Base-by-base conservation (phyloP, 495 filamentous ascomycete species). In the Penicillium salamii region DNA sequence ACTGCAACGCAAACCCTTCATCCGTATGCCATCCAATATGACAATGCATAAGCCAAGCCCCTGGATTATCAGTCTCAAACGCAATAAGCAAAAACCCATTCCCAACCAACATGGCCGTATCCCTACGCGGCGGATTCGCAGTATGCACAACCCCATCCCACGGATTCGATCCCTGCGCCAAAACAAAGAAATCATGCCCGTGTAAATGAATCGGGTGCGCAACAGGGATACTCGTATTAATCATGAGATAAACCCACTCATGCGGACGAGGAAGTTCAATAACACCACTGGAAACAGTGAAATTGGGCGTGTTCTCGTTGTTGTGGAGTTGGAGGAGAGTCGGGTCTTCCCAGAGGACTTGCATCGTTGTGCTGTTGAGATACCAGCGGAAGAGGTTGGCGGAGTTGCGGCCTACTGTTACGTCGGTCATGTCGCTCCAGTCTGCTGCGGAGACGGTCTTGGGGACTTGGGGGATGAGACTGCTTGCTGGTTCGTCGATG, bases 221-320 rank as follows among this genome's bases (percentile, higher is more conserved):
- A 12, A 59, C 43, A 0, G 52, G 20, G 1, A 58, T 17, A 13
- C 42, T 50, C 2, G 59, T 59, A 21, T 65, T 71, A 51, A 83
- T 73, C 3, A 67, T 66, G 5, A 87, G 62, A 12, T 85, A 59
- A 35, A 63, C 74, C 65, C 85, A 85, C 54, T 86, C 76, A 50
- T 86, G 74, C 9, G 79, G 77, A 49, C 83, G 76, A 13, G 53
- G 57, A 3, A 61, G 38, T 29, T 49, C 51, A 18, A 61, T 54
- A 1, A 61, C 48, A 0, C 46, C 50, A n/a, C 57, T 60, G 2
- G 52, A 34, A 0, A 32, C 28, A 0, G 52, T 44, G 31, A 54
- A 66, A 21, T 50, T 29, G 0, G 35, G 42, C 19, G 42, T 34
- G 1, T 0, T 51, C 15, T 46, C 19, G 26, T 53, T 54, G 7